Conservation (phyloP, 306 rosid genomes). For the Trifolium fragiferum region DNA sequence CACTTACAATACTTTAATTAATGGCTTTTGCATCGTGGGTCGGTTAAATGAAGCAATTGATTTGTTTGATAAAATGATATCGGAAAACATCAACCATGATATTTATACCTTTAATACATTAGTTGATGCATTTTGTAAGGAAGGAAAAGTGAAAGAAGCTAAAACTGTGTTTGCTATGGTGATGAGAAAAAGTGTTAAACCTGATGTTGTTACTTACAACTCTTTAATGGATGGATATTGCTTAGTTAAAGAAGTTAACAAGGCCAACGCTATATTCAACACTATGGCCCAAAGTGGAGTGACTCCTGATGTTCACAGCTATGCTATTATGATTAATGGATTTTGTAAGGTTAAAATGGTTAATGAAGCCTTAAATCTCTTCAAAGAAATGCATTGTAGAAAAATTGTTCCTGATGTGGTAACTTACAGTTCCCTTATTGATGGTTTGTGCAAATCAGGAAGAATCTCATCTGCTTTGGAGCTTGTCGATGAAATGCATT, state of each 20-base stretch:
- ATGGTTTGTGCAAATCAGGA: not conserved
- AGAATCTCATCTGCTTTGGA: not conserved
- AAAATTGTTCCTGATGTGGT: not conserved
- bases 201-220: not conserved
- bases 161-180: not conserved
- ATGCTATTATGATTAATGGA: not conserved
- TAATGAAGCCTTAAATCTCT: not conserved
- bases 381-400: not conserved
- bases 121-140: slow-evolving; percentile 20
- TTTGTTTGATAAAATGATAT: not conserved
- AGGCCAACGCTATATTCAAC: not conserved
- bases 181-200: not conserved
- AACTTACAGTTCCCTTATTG: not conserved
- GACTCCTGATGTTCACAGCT: not conserved
- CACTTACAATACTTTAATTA: no score
- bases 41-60: no score
- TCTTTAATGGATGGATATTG: slow-evolving; percentile 3
- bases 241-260: not conserved
- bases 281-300: not conserved
- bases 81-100: not conserved
- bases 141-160: not conserved
- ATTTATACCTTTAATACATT: not conserved
- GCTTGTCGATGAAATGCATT: not conserved
- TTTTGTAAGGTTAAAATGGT: slow-evolving; percentile 7
- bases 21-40: no score